Percentiles rank a stretch among this genome's conserved stretches.
These are phyloP conservation scores for Macrophomina phaseolina DNA, from an alignment of 2,329 filamentous ascomycete genomes.

Conservation along the genomic window DNA sequence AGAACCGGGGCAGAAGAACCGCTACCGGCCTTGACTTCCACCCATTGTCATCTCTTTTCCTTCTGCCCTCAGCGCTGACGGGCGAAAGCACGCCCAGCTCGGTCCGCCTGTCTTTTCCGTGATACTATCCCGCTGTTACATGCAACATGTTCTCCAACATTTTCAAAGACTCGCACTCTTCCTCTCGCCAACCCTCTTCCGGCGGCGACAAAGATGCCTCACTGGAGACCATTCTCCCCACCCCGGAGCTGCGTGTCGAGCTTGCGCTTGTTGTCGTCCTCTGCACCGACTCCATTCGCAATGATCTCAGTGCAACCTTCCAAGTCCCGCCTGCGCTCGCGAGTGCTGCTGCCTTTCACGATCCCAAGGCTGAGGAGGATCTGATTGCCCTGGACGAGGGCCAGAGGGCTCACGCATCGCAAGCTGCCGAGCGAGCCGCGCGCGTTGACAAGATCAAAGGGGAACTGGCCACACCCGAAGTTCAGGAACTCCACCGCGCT, in stretches of 20 bases:
- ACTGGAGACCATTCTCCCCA: constrained; percentile 43
- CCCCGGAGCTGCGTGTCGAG: constrained; percentile 49
- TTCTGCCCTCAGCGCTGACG: neutral
- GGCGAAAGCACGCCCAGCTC: neutral
- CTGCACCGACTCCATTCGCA: constrained; percentile 52
- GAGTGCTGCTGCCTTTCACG: neutral
- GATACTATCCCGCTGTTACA: neutral
- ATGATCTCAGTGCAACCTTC: constrained; percentile 37
- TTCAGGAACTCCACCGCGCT: constrained; percentile 72
- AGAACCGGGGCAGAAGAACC: neutral
- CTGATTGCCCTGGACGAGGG: constrained; percentile 37
- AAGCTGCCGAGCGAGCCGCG: constrained; percentile 26
- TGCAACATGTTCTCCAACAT: constrained; percentile 27
- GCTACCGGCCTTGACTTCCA: neutral
- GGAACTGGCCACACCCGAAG: constrained; percentile 57
- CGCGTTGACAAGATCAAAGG: constrained; percentile 46
- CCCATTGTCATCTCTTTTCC: neutral
- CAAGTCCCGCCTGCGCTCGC: constrained; percentile 30
- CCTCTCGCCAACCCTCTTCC: neutral
- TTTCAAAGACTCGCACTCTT: constrained; percentile 20
- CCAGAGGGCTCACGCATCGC: constrained; percentile 33
- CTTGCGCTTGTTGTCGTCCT: constrained; percentile 53
- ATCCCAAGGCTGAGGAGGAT: constrained; percentile 6
- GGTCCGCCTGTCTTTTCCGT: neutral
- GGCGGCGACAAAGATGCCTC: constrained; percentile 19